phyloP scores from a whole-genome alignment of 1,139 yeast genomes.

The Schwanniomyces etchellsii region DNA sequence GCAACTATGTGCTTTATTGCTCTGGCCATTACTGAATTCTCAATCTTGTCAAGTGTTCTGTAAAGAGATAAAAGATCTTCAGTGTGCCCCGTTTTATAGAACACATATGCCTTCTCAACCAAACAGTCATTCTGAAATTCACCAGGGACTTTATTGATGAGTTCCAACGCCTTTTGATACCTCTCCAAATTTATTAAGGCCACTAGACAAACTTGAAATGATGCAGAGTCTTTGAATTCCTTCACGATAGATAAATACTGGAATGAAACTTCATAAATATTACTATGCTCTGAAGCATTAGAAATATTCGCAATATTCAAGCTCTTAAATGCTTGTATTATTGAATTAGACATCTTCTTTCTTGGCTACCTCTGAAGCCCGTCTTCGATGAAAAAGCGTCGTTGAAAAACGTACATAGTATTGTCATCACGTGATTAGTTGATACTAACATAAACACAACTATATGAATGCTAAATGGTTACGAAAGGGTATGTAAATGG shows the following conservation, averaged over 20 bases:
- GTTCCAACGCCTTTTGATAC: conserved; percentile 50
- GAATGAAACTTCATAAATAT: conserved; percentile 36
- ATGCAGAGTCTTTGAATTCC: conserved; percentile 40
- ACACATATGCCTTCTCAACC: conserved; percentile 63
- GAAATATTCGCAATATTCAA: conserved; percentile 27
- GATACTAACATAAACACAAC: background rate
- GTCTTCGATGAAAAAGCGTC: background rate
- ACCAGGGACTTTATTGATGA: conserved; percentile 38
- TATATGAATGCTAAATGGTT: background rate
- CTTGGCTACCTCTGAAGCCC: background rate
- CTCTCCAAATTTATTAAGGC: conserved; percentile 71
- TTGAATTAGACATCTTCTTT: conserved; percentile 31
- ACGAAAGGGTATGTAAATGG: too few species aligned
- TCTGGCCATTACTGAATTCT: conserved; percentile 18
- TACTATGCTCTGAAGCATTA: conserved; percentile 28
- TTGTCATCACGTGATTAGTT: too few species aligned
- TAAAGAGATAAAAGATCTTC: conserved; percentile 37
- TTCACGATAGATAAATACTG: conserved; percentile 39
- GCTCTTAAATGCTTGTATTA: conserved; percentile 38
- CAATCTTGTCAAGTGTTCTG: conserved; percentile 14
- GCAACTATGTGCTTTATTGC: conserved; percentile 77
- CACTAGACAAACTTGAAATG: conserved; percentile 58
- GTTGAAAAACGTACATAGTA: background rate
- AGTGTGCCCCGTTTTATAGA: conserved; percentile 57
- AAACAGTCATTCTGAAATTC: conserved; percentile 30